phyloP scores from a whole-genome alignment of 2,329 filamentous ascomycete species.

The Paecilomyces dactylethromorphus region DNA sequence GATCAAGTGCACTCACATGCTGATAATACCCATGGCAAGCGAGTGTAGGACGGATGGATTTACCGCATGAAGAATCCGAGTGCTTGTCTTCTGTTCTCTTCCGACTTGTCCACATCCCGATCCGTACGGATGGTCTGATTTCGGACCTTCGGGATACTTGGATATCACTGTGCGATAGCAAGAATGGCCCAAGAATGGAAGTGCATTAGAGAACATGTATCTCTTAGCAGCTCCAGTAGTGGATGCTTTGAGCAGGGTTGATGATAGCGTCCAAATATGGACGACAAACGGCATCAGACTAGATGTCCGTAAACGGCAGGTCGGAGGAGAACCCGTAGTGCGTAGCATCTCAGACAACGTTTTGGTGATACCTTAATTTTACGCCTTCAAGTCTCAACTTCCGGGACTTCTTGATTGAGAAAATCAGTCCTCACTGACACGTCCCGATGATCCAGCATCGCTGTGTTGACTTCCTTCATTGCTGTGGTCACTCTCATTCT shows the following conservation, averaged over 20 bases:
- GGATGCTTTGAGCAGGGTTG: too few species aligned
- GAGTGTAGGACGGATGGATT: not conserved
- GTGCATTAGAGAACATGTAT: not conserved
- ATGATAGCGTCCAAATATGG: not conserved
- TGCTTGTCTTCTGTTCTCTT: not conserved
- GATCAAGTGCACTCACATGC: not conserved
- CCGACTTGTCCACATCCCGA: not conserved
- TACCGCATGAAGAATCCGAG: not conserved
- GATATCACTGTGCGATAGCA: not conserved
- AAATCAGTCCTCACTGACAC: conserved; percentile 22
- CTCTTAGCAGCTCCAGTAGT: not conserved
- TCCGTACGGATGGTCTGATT: not conserved
- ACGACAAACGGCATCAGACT: not conserved
- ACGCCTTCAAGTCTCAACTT: not conserved
- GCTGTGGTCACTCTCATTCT: conserved; percentile 12
- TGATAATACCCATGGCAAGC: not conserved
- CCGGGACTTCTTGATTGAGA: not conserved
- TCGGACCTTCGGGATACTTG: not conserved
- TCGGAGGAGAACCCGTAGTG: not conserved
- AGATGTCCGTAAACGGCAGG: not conserved
- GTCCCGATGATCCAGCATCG: conserved; percentile 7
- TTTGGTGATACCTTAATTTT: not conserved
- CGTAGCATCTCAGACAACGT: not conserved
- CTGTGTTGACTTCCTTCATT: conserved; percentile 13
- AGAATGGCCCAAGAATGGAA: not conserved